phyloP scores from a whole-genome alignment of 805 yeast species.

The Maudiozyma bulderi region DNA sequence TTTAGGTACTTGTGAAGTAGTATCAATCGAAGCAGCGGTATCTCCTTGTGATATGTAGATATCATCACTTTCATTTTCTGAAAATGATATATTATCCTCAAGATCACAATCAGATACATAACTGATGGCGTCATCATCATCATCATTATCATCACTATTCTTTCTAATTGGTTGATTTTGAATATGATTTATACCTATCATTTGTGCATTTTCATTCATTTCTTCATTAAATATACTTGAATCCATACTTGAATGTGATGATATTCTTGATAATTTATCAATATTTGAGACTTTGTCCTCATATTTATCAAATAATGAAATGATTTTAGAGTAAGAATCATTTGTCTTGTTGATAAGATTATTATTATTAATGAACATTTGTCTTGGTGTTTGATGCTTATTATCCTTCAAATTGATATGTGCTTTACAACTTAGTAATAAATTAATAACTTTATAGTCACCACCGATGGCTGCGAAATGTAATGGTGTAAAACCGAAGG shows the following conservation, averaged over 20 bases:
- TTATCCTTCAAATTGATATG: constrained; percentile 42
- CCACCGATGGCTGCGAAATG: constrained; percentile 80
- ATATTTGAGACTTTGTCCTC: constrained; percentile 3
- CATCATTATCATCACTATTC: constrained; percentile 27
- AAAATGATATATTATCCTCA: constrained; percentile 15
- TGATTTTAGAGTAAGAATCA: constrained; percentile 15
- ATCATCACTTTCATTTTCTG: constrained; percentile 15
- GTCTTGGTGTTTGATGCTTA: constrained; percentile 37
- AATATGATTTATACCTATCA: neutral
- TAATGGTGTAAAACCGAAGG: constrained; percentile 76
- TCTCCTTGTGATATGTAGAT: neutral
- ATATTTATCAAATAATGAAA: constrained; percentile 23
- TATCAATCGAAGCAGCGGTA: neutral
- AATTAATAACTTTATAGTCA: constrained; percentile 51
- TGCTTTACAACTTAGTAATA: constrained; percentile 57
- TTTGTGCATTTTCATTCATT: constrained; percentile 2
- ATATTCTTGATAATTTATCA: constrained; percentile 10
- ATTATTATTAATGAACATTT: constrained; percentile 27
- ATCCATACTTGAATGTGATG: constrained; percentile 20
- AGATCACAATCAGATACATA: constrained; percentile 20
- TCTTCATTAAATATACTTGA: constrained; percentile 22
- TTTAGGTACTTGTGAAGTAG: neutral
- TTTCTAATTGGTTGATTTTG: constrained; percentile 3
- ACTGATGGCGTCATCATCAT: constrained; percentile 14
- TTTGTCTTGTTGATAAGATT: constrained; percentile 7